Evolutionary conservation across 805 yeast species (phyloP).

Genomic region (Maudiozyma bulderi): DNA sequence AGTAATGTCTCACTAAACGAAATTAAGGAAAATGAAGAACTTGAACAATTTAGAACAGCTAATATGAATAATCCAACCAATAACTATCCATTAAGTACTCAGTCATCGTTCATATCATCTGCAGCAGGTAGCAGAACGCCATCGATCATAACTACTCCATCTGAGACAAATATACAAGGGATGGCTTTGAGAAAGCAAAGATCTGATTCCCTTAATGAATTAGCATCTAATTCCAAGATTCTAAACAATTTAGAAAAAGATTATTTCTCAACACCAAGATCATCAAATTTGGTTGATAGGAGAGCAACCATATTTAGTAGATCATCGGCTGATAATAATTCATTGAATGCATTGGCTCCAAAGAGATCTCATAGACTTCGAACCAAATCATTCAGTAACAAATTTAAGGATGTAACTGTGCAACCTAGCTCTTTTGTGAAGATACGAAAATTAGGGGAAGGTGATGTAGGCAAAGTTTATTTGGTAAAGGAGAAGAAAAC

Average conservation of each 20-base stretch:
- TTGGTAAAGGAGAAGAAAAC: conserved; percentile 75
- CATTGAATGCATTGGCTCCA: conserved; percentile 12
- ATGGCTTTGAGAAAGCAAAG: conserved; percentile 1
- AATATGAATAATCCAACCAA: not conserved
- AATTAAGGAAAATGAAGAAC: conserved; percentile 29
- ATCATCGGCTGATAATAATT: not conserved
- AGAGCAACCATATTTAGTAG: not conserved
- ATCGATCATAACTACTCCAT: not conserved
- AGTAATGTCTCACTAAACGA: conserved; percentile 27
- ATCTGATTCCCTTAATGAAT: conserved; percentile 4
- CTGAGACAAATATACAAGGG: not conserved
- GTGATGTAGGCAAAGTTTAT: conserved; percentile 96
- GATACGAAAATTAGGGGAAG: conserved; percentile 83
- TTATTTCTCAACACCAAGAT: not conserved
- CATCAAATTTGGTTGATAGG: not conserved
- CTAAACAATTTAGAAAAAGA: not conserved
- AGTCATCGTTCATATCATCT: conserved; percentile 1
- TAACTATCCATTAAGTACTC: not conserved
- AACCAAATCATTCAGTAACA: conserved; percentile 51
- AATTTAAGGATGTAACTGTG: conserved; percentile 68
- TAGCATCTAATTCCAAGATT: conserved; percentile 4
- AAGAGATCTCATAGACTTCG: conserved; percentile 30
- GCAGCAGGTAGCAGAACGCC: not conserved
- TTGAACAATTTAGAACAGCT: conserved; percentile 11
- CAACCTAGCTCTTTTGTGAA: conserved; percentile 82